Evolutionary conservation across 2,329 filamentous ascomycete species (phyloP), one percentile per base, ranked within the genome.

Genomic region (Rugonectria rugulosa): DNA sequence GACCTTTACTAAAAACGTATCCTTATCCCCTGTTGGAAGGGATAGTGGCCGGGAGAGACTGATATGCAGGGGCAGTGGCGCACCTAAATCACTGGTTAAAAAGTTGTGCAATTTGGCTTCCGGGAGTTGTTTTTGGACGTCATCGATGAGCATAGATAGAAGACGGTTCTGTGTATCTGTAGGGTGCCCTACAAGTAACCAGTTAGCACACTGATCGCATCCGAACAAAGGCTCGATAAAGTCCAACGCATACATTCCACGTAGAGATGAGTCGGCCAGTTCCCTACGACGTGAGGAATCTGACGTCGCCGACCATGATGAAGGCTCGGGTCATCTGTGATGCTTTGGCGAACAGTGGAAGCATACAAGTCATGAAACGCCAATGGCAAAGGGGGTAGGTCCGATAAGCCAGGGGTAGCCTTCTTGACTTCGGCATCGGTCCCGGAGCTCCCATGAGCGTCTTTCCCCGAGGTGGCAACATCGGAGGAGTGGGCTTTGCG

Each of bases 251-350:
- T 81, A 96, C 95, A 99, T 77, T 98, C 94, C 53, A 97, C 80
- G 72, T 96, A 98, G 40, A 98, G 72, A 74, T 98, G 94, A 27
- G 88, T 92, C 2, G 94, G 92, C 95, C 95, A 99, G 72, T 92
- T 91, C 57, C 95, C 95, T 56, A 87, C 85, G 21, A 94, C 80
- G 74, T 99, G 95, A 20, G 94, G 93, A 43, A 87, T 90, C 53
- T 88, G 84, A 36, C 95, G 85, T 70, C 88, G 91, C 40, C 94
- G 87, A 49, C 95, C 95, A 26, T 89, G 89, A 72, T 99, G 95
- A 54, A 98, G 79, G 56, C 82, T 81, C 1, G 94, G 92, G 69
- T 97, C 90, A 74, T 98, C 95, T 65, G 80, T 81, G 34, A 88
- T 88, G 73, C 89, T 91, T 60, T 89, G 80, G 59, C 94, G 87